These are phyloP conservation scores for Echium plantagineum DNA, from an alignment of 257 asterid genomes.

Conservation along the genomic window DNA sequence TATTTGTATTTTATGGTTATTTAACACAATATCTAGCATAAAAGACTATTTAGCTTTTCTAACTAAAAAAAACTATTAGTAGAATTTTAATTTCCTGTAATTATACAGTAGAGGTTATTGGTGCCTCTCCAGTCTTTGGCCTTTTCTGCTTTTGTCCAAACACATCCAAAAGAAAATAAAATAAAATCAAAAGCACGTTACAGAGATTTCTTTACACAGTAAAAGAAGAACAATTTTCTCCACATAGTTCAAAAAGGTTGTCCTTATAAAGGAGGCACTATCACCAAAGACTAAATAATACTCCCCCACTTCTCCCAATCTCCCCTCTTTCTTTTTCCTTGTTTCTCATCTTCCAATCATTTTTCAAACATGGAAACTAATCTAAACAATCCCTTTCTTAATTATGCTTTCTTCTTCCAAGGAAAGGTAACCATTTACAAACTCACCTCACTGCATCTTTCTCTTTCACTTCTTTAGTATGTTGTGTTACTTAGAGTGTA, in stretches of 20 bases:
- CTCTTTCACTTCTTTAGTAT: neutral
- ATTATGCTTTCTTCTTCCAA: constrained; percentile 51
- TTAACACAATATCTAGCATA: no score
- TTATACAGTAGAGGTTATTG: neutral
- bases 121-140: constrained; percentile 23
- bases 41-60: no score
- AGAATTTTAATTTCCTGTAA: neutral
- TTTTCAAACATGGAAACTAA: constrained; percentile 34
- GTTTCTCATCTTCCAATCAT: neutral
- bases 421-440: constrained; percentile 44
- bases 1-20: no score
- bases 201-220: constrained; percentile 3
- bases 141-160: constrained; percentile 37
- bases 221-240: constrained; percentile 1
- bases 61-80: no score
- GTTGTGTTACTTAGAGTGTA: neutral
- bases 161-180: constrained; percentile 7
- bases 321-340: neutral
- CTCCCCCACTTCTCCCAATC: neutral
- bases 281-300: neutral
- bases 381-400: constrained; percentile 43
- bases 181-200: constrained; percentile 1
- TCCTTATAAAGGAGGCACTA: constrained; percentile 17
- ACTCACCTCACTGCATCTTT: neutral
- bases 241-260: constrained; percentile 11